Base-by-base conservation (phyloP, 331 rosid species). In the Malus hybrid region DNA sequence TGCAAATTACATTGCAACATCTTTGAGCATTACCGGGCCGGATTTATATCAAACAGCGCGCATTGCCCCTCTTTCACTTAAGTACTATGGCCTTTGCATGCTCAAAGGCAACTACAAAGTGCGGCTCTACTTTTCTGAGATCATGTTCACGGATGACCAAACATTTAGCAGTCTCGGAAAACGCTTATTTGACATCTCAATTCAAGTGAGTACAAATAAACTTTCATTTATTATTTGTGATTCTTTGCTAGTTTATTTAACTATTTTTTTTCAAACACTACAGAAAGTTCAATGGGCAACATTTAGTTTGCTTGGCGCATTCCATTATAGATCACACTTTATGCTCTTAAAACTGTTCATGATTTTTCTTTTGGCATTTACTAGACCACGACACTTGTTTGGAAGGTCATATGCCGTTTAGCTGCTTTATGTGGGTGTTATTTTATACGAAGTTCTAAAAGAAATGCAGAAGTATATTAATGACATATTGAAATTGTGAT, bases 51-150 rank as follows among this genome's bases (percentile, higher is more conserved):
- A 46, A 57, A 87, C 92, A 0, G 97, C 98, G 0, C 93, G 98
- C 20, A 70, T 91, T 48, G 34, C 98, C 22, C 96, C 96, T 34
- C 31, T 84, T 42, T 89, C 98, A 22, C 96, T 93, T 2, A 88
- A 87, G 76, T 93, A 91, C 71, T 90, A 87, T 66, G 97, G 93
- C 42, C 74, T 90, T 80, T 92, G 96, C 75, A 72, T 90, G 85
- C 55, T 29, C 7, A 78, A 83, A 19, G 98, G 98, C 7, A 85
- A 78, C 74, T 93, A 93, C 81, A 89, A 79, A 80, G 96, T 93
- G 74, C 75, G 80, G 81, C 93, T 93, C 63, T 89, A 91, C 71
- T 93, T 93, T 83, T 92, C 93, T 33, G 97, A 92, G 82, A 88
- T 88, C 54, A 83, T 83, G 86, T 92, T 31, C 32, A 65, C 92